Evolutionary conservation across 495 filamentous ascomycete genomes (phyloP).

Genomic region (Penicillium salamii): DNA sequence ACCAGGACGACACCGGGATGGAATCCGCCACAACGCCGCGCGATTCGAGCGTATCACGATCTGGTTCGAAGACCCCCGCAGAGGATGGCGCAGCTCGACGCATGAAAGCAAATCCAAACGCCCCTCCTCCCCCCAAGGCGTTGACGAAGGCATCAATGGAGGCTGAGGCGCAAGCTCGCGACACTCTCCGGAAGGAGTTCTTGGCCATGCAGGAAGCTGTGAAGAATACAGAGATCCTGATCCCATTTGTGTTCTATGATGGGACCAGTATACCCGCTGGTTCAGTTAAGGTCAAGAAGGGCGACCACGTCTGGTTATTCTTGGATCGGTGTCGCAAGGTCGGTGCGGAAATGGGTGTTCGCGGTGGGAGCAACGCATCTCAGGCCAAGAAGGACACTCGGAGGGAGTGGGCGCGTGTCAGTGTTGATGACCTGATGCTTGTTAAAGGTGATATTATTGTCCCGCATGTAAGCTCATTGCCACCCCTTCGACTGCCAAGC

Average conservation of each 20-base stretch:
- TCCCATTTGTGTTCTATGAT: slow-evolving; percentile 98
- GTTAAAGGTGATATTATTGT: slow-evolving; percentile 91
- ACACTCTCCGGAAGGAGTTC: slow-evolving; percentile 83
- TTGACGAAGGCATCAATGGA: slow-evolving; percentile 83
- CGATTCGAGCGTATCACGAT: slow-evolving; percentile 34
- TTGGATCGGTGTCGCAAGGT: slow-evolving; percentile 87
- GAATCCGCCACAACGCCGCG: slow-evolving; percentile 33
- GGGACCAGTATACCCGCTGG: slow-evolving; percentile 93
- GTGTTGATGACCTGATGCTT: slow-evolving; percentile 95
- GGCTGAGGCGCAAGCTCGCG: slow-evolving; percentile 76
- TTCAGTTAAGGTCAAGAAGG: slow-evolving; percentile 82
- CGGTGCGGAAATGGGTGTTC: slow-evolving; percentile 76
- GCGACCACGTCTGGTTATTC: slow-evolving; percentile 86
- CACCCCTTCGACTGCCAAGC: neutral
- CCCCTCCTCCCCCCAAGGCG: slow-evolving; percentile 69
- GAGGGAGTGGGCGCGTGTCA: slow-evolving; percentile 88
- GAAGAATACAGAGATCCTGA: slow-evolving; percentile 83
- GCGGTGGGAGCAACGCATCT: slow-evolving; percentile 52
- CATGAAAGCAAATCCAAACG: slow-evolving; percentile 65
- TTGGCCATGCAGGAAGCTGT: slow-evolving; percentile 78
- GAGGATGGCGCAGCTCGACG: slow-evolving; percentile 44
- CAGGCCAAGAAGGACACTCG: slow-evolving; percentile 57
- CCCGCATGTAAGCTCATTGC: slow-evolving; percentile 70
- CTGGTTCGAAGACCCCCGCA: slow-evolving; percentile 36
- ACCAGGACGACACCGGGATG: slow-evolving; percentile 48